Evolutionary conservation across 306 rosid species (phyloP).

Genomic region (Cicer cuneatum): DNA sequence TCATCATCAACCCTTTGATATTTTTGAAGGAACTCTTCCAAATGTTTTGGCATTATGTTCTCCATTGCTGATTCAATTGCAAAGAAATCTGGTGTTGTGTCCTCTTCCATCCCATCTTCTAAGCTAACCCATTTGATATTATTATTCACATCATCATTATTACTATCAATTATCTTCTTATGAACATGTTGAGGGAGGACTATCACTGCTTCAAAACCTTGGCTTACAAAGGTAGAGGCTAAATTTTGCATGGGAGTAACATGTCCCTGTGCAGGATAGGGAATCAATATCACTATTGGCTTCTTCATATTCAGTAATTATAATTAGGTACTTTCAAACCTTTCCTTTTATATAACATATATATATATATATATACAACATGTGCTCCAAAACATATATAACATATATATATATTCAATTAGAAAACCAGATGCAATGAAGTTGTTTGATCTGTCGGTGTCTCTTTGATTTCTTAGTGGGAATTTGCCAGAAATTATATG

Average conservation of each 20-base stretch:
- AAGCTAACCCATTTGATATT: constrained; percentile 47
- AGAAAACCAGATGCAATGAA: no score
- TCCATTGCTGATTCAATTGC: constrained; percentile 70
- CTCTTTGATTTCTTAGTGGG: no score
- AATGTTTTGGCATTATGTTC: constrained; percentile 55
- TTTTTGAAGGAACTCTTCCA: constrained; percentile 50
- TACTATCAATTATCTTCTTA: constrained; percentile 33
- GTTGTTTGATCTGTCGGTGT: no score
- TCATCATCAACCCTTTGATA: constrained; percentile 36
- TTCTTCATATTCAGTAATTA: constrained; percentile 31
- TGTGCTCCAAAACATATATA: no score
- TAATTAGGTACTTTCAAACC: background rate
- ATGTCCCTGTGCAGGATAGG: constrained; percentile 95
- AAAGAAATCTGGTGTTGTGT: constrained; percentile 63
- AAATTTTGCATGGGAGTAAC: constrained; percentile 82
- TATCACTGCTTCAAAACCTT: constrained; percentile 57
- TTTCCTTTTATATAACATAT: no score
- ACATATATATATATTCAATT: no score
- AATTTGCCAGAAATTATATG: no score
- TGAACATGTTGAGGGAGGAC: constrained; percentile 60
- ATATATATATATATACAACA: background rate
- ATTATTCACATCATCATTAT: background rate
- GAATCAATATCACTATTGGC: constrained; percentile 61
- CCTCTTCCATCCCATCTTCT: constrained; percentile 51
- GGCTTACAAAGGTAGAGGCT: constrained; percentile 52